Conservation (phyloP, 306 rosid genomes). For the Inga leiocalycina region DNA sequence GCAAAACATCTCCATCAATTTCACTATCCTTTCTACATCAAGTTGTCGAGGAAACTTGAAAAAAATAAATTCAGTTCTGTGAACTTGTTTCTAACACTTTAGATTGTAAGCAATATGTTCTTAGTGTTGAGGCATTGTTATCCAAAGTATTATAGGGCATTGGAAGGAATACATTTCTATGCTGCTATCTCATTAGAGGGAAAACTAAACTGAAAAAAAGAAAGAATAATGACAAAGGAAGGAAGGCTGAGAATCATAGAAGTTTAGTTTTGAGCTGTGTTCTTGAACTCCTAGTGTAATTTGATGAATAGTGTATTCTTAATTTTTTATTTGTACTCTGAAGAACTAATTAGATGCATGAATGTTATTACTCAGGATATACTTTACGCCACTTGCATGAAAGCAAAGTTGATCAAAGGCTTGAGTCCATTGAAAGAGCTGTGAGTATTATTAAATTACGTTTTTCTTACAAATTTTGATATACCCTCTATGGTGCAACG, state of each 20-base stretch:
- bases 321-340: background rate
- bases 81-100: background rate
- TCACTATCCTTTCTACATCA: too few relatives aligned
- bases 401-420: constrained; percentile 71
- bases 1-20: too few relatives aligned
- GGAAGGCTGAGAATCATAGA: background rate
- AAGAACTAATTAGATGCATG: background rate
- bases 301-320: background rate
- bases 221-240: background rate
- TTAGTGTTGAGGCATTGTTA: background rate
- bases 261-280: background rate
- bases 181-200: background rate
- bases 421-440: constrained; percentile 78
- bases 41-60: background rate
- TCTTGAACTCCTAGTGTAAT: background rate
- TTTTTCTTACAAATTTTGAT: background rate
- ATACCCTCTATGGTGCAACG: background rate
- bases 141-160: background rate
- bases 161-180: background rate
- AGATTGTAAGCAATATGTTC: background rate
- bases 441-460: constrained; percentile 41
- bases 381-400: constrained; percentile 79
- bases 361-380: constrained; percentile 59
- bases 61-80: background rate
- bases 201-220: background rate